Base-by-base conservation (phyloP, 176 grass and related monocot genomes). In the Oryza australiensis region DNA sequence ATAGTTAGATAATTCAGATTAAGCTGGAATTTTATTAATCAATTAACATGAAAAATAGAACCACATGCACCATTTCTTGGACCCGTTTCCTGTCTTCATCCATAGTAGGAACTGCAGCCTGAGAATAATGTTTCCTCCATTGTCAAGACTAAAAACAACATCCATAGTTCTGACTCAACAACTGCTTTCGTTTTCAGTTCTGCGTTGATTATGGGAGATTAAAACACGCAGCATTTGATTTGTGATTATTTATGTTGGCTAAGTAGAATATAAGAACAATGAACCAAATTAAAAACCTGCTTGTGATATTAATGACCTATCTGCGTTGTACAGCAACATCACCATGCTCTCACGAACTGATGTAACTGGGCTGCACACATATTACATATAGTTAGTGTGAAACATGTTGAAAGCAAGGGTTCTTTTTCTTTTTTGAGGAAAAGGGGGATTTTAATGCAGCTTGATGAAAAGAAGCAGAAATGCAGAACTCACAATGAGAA, bases 1-100 rank as follows among this genome's bases (percentile, higher is more conserved):
- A 29, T 5, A 26, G 20, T 6, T 32, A 63, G 53, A n/a, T 20
- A 66, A 30, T 76, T 27, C 12, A 28, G 40, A 15, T 55, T 33
- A 70, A 82, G 26, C 11, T 53, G 13, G 63, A 51, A 16, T 18
- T 68, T 45, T 60, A 2, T 3, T 24, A 24, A 11, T 4, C 7
- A 60, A 60, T 60, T 11, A 85, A 76, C 59, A 71, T 20, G 22
- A 72, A 42, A n/a, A 67, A 38, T 2, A 55, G 12, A 12, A 12
- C 10, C 57, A 82, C 27, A 40, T 81, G n/a, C 42, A 85, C 87
- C 87, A 89, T 85, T 77, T 89, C 77, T 72, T 66, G 87, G 55
- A 89, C 70, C 33, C 83, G 30, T 64, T 82, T 85, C 55, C 87
- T 82, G 13, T 85, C 87, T 65, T 81, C 82, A 66, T 89, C 83